These are phyloP conservation scores for Aegilops umbellulata DNA, from an alignment of 176 grass and related monocot genomes.

Conservation along the genomic window DNA sequence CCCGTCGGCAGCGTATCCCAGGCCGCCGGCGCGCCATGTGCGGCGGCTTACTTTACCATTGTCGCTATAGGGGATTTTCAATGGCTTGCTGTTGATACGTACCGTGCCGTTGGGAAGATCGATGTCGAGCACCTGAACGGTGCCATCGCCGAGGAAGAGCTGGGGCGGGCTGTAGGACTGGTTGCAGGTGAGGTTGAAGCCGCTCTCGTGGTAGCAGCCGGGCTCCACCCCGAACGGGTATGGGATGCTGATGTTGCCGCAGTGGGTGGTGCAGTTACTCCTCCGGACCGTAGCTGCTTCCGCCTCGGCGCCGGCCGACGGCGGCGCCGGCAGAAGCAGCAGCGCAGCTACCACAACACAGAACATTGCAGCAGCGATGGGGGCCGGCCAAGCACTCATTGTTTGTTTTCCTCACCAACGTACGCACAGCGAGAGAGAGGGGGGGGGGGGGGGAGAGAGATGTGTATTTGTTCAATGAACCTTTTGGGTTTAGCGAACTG, in stretches of 20 bases:
- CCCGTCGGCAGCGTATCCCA: not conserved
- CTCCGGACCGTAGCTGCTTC: too few relatives aligned
- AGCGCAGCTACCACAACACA: too few relatives aligned
- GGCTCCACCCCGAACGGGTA: constrained; percentile 46
- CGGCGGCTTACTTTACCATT: too few relatives aligned
- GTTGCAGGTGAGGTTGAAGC: constrained; percentile 50
- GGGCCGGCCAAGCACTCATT: too few relatives aligned
- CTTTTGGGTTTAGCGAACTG: too few relatives aligned
- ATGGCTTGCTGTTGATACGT: not conserved
- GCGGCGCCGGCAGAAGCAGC: too few relatives aligned
- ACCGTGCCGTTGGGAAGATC: not conserved
- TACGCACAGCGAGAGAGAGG: too few relatives aligned
- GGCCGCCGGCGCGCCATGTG: not conserved
- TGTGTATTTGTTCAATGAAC: too few relatives aligned
- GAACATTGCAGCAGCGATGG: too few relatives aligned
- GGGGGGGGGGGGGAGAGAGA: too few relatives aligned
- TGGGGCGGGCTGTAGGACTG: not conserved
- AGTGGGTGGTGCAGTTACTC: not conserved
- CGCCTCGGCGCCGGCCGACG: too few relatives aligned
- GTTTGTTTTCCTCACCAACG: too few relatives aligned
- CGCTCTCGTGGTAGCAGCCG: constrained; percentile 27
- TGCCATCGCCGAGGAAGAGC: constrained; percentile 38
- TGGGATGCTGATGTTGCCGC: constrained; percentile 9
- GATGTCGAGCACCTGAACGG: not conserved
- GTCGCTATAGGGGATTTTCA: not conserved